phyloP scores from a whole-genome alignment of 257 asterid genomes.

The Solanum sejunctum region DNA sequence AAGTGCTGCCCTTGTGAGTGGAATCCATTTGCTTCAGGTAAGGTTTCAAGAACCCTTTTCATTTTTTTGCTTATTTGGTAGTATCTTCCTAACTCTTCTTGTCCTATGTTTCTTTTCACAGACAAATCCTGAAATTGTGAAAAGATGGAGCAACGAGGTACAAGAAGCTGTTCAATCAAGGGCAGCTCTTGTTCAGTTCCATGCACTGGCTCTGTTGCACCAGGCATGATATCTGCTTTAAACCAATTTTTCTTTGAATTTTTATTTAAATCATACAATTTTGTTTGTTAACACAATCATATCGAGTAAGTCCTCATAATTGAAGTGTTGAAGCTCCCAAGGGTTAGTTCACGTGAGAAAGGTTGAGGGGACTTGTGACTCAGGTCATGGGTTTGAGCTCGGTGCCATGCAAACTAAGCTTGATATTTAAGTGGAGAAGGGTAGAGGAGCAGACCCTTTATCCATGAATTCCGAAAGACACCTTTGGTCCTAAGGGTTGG shows the following conservation, averaged over 20 bases:
- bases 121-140: conserved; percentile 89
- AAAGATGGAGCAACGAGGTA: conserved; percentile 97
- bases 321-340: background rate
- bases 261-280: background rate
- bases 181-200: conserved; percentile 94
- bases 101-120: conserved; percentile 14
- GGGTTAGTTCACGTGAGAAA: background rate
- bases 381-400: background rate
- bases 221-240: conserved; percentile 36
- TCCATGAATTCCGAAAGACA: background rate
- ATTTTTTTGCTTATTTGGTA: conserved; percentile 1
- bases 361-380: background rate
- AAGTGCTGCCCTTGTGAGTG: conserved; percentile 95
- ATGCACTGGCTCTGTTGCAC: conserved; percentile 85
- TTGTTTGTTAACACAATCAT: background rate
- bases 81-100: background rate
- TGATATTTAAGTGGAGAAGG: background rate
- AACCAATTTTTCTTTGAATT: background rate
- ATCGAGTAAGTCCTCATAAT: background rate
- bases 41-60: background rate
- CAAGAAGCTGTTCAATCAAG: conserved; percentile 95
- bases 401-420: background rate
- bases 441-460: background rate
- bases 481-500: background rate
- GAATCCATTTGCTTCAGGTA: conserved; percentile 90